Base-by-base conservation (phyloP, 176 grass and related monocot species). In the Tillandsia fasciculata region DNA sequence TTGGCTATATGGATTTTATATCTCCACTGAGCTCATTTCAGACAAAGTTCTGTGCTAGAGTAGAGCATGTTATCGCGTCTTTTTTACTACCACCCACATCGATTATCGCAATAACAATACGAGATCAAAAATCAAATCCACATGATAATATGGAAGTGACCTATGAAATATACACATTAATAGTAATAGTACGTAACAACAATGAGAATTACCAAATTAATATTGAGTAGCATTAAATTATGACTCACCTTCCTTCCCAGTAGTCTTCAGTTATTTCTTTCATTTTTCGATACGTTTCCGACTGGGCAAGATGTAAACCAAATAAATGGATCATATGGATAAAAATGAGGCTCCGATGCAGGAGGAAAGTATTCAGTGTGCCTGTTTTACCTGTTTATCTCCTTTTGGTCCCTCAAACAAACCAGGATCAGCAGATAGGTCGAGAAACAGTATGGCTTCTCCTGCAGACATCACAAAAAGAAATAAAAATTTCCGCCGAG, bases 251-350 rank as follows among this genome's bases (percentile, higher is more conserved):
- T 81, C 71, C 81, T 57, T 83, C 86, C 93, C 89, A 97, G 27
- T 47, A 87, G 50, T 92, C 81, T 14, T 92, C 54, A 18, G 93
- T 92, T 49, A 97, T 81, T 42, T 92, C 47, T 87, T 81, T 97
- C 93, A 97, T 97, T 85, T 79, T 88, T 11, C 89, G 78, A 52
- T 96, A 96, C 12, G 93, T 90, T 65, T 92, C 93, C 67, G 79
- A 83, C 93, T 96, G 76, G 53, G 69, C 73, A 63, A 12, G 77
- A 42, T 11, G 73, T 28, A 74, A 72, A 8, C 48, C 78, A 70
- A 3, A 73, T 70, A 26, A 68, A 77, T 72, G 75, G 18, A 59
- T 81, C 74, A 8, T 11, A 70, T 53, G 77, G 53, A 65, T 42
- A 42, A 42, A 42, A 42, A 42, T 7, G 33, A 27, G 13, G 75